phyloP scores from a whole-genome alignment of 768 basidiomycete species.

The Omphalotus guepiniiformis region DNA sequence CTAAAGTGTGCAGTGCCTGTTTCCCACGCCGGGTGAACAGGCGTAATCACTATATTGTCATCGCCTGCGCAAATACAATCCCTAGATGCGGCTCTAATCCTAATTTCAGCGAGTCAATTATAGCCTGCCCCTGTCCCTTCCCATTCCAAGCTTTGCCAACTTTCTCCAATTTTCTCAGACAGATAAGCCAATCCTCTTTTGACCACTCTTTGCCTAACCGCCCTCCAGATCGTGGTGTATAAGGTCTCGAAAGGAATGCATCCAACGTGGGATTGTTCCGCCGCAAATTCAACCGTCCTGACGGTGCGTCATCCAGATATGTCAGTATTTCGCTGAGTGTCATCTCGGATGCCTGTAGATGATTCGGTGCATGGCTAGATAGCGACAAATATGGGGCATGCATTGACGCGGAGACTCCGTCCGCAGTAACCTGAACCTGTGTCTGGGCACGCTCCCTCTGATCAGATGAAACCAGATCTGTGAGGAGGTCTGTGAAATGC shows the following conservation, averaged over 20 bases:
- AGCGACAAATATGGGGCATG: constrained; percentile 29
- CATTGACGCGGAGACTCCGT: constrained; percentile 32
- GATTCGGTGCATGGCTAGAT: constrained; percentile 58
- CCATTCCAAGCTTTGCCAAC: constrained; percentile 55
- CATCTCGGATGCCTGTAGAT: constrained; percentile 46
- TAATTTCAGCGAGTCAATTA: constrained; percentile 45
- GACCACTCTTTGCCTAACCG: constrained; percentile 77
- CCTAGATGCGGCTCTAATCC: constrained; percentile 46
- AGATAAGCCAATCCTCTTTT: constrained; percentile 59
- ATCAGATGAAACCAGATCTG: constrained; percentile 52
- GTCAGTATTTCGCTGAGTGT: constrained; percentile 43
- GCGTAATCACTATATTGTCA: constrained; percentile 17
- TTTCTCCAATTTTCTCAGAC: constrained; percentile 38
- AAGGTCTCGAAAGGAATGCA: constrained; percentile 48
- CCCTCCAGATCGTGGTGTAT: constrained; percentile 40
- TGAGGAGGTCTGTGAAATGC: constrained; percentile 60
- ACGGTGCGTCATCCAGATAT: constrained; percentile 40
- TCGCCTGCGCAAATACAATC: constrained; percentile 40
- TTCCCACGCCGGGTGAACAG: not conserved
- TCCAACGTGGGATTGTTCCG: constrained; percentile 42
- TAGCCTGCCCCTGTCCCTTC: constrained; percentile 17
- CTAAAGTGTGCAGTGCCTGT: not conserved
- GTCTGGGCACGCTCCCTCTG: not conserved
- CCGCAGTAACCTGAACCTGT: constrained; percentile 32
- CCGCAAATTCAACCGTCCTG: constrained; percentile 9